Evolutionary conservation across 2,329 filamentous ascomycete species (phyloP), one percentile per base, ranked within the genome.

Genomic region (Didymellaceae sp.): DNA sequence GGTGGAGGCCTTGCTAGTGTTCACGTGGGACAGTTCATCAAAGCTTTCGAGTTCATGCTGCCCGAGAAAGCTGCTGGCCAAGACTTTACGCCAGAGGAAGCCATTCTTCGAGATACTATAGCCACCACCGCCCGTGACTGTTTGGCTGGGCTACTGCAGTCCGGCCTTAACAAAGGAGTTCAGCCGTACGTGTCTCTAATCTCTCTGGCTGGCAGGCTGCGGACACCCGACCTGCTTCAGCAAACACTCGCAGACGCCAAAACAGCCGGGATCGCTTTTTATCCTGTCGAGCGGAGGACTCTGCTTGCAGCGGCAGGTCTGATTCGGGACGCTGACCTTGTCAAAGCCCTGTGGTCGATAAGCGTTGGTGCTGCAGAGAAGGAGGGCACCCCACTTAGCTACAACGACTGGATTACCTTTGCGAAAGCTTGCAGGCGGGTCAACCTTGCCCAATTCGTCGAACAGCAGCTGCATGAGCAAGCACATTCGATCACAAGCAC

Each of bases 21-120:
- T 6, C 70, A 75, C 43, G 59, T 78, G 9, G 73, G 68, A 25
- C 55, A 66, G 18, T 60, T 80, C 17, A 59, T 79, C 20, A 71
- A 45, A 46, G 56, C 58, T 11, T 67, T 71, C 68, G 48, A 68
- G 62, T 31, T 53, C 49, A 22, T 71, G 54, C 39, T 71, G 10
- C 65, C 67, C 1, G 51, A 58, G 6, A 56, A 51, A 26, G 25
- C 26, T 6, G 42, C 51, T 6, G 63, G 58, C 1, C 43, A 59
- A 14, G 56, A 62, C 21, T 68, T 57, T 38, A 38, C 41, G 8
- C 58, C 51, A 11, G 52, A 66, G 7, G 52, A 57, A 17, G 58
- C 55, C 6, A 34, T 35, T 14, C 45, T 67, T 14, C 65, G 67
- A 10, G 59, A 68, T 28, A 42, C 41, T 20, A 55, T 71, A 14